Evolutionary conservation across 768 basidiomycete species (phyloP).

Genomic region (Filobasidium wieringae): DNA sequence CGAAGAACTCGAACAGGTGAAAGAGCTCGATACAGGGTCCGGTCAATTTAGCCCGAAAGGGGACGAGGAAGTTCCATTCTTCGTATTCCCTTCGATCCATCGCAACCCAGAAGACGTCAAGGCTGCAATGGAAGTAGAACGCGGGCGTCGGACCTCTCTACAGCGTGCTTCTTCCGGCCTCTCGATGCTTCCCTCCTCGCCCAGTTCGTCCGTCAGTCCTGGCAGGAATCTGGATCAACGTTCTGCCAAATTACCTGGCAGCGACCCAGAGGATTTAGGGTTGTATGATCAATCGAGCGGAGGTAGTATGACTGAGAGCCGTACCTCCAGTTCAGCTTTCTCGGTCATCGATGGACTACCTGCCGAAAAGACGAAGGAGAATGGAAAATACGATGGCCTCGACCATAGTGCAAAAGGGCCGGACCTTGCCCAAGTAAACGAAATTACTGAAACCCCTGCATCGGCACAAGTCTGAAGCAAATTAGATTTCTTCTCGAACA

Average conservation of each 20-base stretch:
- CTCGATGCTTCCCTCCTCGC: background rate
- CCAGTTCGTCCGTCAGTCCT: background rate
- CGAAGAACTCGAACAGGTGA: background rate
- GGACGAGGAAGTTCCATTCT: background rate
- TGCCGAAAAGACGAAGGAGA: background rate
- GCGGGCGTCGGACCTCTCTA: background rate
- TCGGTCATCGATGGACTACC: background rate
- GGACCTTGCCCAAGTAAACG: background rate
- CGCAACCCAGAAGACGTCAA: background rate
- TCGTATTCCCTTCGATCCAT: background rate
- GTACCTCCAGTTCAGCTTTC: background rate
- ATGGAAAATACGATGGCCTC: background rate
- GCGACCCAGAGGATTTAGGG: background rate
- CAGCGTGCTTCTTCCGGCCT: background rate
- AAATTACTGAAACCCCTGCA: background rate
- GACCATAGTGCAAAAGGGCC: background rate
- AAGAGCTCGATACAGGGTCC: background rate
- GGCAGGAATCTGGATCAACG: background rate
- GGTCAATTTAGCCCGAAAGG: background rate
- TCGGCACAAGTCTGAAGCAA: too few species aligned
- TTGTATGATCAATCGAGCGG: background rate
- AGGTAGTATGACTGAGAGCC: background rate
- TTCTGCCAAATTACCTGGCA: background rate
- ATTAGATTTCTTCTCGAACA: too few species aligned
- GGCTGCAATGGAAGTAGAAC: background rate